Base-by-base conservation (phyloP, 2,329 filamentous ascomycete genomes). In the Scedosporium dehoogii region DNA sequence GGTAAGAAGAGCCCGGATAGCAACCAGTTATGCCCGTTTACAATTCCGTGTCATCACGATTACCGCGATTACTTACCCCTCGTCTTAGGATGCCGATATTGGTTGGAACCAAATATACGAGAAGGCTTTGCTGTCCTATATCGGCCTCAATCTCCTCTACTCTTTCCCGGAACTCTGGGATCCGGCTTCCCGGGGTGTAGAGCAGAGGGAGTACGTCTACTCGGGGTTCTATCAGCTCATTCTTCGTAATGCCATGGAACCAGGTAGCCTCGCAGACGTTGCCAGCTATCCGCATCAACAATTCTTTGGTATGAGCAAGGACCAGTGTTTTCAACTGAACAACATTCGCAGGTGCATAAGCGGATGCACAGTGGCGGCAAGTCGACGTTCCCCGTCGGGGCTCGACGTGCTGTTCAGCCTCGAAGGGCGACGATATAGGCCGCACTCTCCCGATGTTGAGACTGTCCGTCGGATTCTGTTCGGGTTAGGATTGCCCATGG, bases 81-180 rank as follows among this genome's bases (percentile, higher is more conserved):
- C 29, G 6, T 9, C 51, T 55, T 12, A 59, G 57, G 6, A 25
- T 14, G 10, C 10, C 21, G 38, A 63, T 33, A 60, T 62, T 16
- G 69, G 68, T 14, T 69, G 68, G 69, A 46, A 63, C 16, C 33
- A 21, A 5, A 18, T 69, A 68, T 64, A 58, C 57, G 33, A 42
- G 21, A 27, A 23, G 3, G 67, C 69, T 1, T 57, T 70, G 44
- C 58, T 62, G 18, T 61, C 65, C 0, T 70, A 70, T 29, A 25
- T 71, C 16, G 21, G 56, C 9, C 65, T 71, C 7, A 70, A 70
- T 23, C 38, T 70, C 1, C 48, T 68, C 5, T 60, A 60, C 58
- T 64, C 58, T 33, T 63, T 63, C 23, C 68, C 67, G 0, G 57
- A 65, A 12, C 63, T 60, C 6, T 66, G 66, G 63, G 59, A 62